phyloP scores from a whole-genome alignment of 768 basidiomycete genomes.

The Galerina sulciceps region DNA sequence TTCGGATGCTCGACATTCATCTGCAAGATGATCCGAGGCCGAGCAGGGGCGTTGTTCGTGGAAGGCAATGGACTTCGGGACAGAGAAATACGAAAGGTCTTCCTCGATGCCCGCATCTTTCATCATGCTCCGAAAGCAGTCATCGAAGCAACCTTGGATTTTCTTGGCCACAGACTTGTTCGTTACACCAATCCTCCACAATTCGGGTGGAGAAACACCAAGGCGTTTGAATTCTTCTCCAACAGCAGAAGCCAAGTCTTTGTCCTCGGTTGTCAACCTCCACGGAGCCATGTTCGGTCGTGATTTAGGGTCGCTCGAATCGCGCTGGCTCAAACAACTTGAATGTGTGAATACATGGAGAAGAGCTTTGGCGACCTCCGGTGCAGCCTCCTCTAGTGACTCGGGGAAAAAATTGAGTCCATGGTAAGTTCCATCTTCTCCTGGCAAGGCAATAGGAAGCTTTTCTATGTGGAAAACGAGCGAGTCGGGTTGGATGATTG shows the following conservation, averaged over 20 bases:
- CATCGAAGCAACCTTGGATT: neutral
- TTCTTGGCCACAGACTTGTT: neutral
- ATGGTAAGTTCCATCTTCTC: neutral
- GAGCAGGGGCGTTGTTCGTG: no score
- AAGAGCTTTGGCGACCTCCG: conserved; percentile 29
- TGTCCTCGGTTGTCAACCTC: conserved; percentile 30
- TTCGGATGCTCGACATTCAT: no score
- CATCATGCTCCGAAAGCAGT: conserved; percentile 2
- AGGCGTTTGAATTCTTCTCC: conserved; percentile 28
- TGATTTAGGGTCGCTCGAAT: neutral
- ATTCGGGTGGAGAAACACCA: conserved; percentile 23
- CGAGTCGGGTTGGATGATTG: conserved; percentile 32
- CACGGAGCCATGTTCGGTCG: conserved; percentile 22
- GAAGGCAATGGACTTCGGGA: no score
- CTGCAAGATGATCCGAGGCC: no score
- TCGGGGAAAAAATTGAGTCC: conserved; percentile 35
- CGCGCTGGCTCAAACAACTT: conserved; percentile 21
- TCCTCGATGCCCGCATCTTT: conserved; percentile 5
- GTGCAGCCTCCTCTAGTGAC: conserved; percentile 29
- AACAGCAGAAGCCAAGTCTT: conserved; percentile 25
- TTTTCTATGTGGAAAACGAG: conserved; percentile 25
- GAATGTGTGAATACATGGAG: conserved; percentile 29
- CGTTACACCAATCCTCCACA: conserved; percentile 25
- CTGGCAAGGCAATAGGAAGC: conserved; percentile 23
- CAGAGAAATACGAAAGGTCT: neutral